Base-by-base conservation (phyloP, 1,284 basidiomycete genomes). In the Tranzscheliella williamsii region DNA sequence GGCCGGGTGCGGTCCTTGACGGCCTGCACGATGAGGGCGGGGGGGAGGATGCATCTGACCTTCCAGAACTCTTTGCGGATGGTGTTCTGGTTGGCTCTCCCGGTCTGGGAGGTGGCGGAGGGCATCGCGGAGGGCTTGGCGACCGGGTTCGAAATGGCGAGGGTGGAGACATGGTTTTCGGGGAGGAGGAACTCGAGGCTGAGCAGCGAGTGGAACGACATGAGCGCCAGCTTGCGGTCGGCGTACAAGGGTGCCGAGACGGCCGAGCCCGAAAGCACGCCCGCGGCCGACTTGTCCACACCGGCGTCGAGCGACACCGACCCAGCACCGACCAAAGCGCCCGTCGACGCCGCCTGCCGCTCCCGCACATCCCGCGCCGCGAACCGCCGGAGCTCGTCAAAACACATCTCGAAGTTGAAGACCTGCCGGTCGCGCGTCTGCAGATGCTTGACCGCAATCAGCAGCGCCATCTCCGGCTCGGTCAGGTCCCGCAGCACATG, bases 401-500 rank as follows among this genome's bases (percentile, higher is more conserved):
- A 70, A 24, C 56, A 61, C 71, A 75, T 73, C 46, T 75, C 74
- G 39, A 75, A 75, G 42, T 73, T 76, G 49, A 76, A 76, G n/a
- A 67, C 49, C n/a, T 37, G 30, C 9, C 65, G 55, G 31, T 70
- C 71, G 15, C 63, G 56, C 3, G 57, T 52, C 36, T 67, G 63
- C 1, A 76, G 43, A n/a, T 76, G 74, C 35, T 70, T 72, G 29
- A 74, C 53, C 2, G 74, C 45, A 24, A 76, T 62, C 8, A 76
- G 58, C 0, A 76, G 47, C 1, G 70, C 63, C n/a, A 74, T 48
- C 31, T 75, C 71, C 1, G 67, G 55, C 20, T 66, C 53, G 37
- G 67, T 65, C 22, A 76, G 46, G 23, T 67, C 63, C 32, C 38
- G 43, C 6, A 66, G 58, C 15, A 51, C 27, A 43, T 37, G 23